Conservation (phyloP, 371 early-diverging fungal genomes). For the Coemansia sp. region DNA sequence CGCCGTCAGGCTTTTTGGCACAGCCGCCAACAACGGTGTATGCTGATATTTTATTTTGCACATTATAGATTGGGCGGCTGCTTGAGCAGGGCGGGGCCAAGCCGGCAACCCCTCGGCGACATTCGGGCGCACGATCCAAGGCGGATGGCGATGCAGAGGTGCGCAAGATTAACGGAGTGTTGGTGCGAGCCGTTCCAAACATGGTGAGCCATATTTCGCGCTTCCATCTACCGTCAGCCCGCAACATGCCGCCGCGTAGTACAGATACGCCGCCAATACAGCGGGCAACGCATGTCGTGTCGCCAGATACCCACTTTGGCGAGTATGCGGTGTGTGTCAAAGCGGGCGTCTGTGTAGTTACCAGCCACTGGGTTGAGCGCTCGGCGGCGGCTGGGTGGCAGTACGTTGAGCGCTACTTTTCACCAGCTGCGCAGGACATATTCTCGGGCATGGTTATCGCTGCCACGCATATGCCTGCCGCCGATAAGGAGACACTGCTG, state of each 20-base stretch:
- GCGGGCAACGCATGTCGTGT: conserved; percentile 39
- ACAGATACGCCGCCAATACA: neutral
- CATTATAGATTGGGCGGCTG: conserved; percentile 23
- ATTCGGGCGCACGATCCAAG: neutral
- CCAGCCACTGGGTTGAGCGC: conserved; percentile 44
- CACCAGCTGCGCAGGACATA: conserved; percentile 33
- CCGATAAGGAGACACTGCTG: conserved; percentile 53
- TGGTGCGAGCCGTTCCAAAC: conserved; percentile 41
- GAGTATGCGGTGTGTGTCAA: conserved; percentile 38
- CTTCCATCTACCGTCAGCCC: conserved; percentile 21
- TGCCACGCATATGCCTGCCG: conserved; percentile 49
- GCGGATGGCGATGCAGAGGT: neutral
- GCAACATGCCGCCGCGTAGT: too few species aligned
- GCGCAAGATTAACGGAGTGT: conserved; percentile 32
- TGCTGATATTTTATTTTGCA: neutral
- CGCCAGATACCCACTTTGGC: conserved; percentile 50
- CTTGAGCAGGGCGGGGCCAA: conserved; percentile 29
- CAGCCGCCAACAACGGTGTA: neutral
- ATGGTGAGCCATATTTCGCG: conserved; percentile 38
- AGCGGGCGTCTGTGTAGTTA: conserved; percentile 43
- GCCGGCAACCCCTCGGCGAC: conserved; percentile 19
- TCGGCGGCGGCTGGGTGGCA: conserved; percentile 32
- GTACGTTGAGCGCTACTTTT: conserved; percentile 42
- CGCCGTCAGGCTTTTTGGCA: neutral
- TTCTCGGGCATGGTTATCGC: conserved; percentile 52